Conservation (phyloP, 108 stramenopile genomes). For the Cyclotella cryptica region DNA sequence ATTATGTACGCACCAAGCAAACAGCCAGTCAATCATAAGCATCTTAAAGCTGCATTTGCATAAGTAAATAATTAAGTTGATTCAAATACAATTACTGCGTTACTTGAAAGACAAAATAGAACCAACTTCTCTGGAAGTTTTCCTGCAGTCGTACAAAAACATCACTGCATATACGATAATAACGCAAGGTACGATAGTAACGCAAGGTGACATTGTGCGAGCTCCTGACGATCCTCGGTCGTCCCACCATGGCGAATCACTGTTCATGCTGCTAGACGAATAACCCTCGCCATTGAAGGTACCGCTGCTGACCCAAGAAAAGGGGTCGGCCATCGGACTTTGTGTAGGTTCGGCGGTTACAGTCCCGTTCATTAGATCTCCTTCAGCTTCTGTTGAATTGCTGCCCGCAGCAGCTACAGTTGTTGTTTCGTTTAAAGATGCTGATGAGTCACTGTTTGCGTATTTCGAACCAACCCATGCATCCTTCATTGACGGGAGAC, state of each 20-base stretch:
- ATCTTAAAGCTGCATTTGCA: too few relatives aligned
- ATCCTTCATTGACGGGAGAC: background rate
- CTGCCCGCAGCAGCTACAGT: background rate
- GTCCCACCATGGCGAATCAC: constrained; percentile 11
- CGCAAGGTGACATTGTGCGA: background rate
- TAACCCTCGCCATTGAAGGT: constrained; percentile 6
- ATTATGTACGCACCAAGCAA: background rate
- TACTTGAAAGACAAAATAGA: too few relatives aligned
- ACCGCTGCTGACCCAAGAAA: constrained; percentile 5
- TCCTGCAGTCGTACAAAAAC: background rate
- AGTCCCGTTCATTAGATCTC: background rate
- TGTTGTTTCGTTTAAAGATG: background rate
- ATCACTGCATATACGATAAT: background rate
- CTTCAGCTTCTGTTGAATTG: background rate
- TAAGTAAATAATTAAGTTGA: too few relatives aligned
- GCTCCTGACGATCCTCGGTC: background rate
- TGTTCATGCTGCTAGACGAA: background rate
- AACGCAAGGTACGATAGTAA: background rate
- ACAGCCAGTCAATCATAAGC: too few relatives aligned
- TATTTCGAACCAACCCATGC: constrained; percentile 4
- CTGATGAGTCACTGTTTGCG: background rate
- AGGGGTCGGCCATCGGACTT: constrained; percentile 3
- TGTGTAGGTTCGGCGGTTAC: background rate
- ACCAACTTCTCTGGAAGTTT: too few relatives aligned
- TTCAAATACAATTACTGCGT: too few relatives aligned